A percentile compares a stretch with the other conserved stretches of the same genome.
These are phyloP conservation scores for Bruguiera hainesii DNA, from an alignment of 441 rosid species.

Conservation along the genomic window DNA sequence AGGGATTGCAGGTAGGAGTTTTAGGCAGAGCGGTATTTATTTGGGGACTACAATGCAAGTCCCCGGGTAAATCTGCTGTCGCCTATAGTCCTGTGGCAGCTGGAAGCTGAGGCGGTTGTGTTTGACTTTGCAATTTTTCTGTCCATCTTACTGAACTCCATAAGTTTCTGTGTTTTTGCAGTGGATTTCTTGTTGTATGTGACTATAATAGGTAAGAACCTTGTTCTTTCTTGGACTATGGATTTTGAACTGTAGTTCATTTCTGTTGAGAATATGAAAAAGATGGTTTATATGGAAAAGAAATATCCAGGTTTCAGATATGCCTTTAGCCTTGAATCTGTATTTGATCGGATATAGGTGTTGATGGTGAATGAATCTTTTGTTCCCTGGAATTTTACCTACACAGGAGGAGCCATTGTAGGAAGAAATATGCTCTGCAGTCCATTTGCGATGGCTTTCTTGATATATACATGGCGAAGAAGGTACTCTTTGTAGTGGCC, in stretches of 20 bases:
- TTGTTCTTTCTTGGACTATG: background rate
- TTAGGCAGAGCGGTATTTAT: background rate
- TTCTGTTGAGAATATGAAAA: too few species aligned
- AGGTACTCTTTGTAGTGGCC: constrained; percentile 20
- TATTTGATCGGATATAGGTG: background rate
- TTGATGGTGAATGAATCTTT: background rate
- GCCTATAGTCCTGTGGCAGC: too few species aligned
- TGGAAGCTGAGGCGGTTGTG: background rate
- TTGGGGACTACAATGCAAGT: background rate
- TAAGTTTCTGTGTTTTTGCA: constrained; percentile 6
- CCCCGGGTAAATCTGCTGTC: too few species aligned
- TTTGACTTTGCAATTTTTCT: background rate
- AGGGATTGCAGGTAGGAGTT: background rate
- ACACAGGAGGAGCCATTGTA: background rate
- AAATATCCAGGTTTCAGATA: too few species aligned
- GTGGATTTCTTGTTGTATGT: background rate
- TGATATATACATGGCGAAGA: constrained; percentile 16
- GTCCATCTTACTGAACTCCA: background rate
- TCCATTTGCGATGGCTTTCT: constrained; percentile 10
- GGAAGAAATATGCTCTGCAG: background rate
- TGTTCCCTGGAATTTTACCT: background rate
- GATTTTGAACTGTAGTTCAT: too few species aligned
- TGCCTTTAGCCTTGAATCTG: background rate
- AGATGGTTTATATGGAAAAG: background rate
- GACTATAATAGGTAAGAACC: constrained; percentile 13